A percentile compares a stretch with the other conserved stretches of the same genome.
Conservation (phyloP, 139 green algal genomes). For the Micractinium sp. region DNA sequence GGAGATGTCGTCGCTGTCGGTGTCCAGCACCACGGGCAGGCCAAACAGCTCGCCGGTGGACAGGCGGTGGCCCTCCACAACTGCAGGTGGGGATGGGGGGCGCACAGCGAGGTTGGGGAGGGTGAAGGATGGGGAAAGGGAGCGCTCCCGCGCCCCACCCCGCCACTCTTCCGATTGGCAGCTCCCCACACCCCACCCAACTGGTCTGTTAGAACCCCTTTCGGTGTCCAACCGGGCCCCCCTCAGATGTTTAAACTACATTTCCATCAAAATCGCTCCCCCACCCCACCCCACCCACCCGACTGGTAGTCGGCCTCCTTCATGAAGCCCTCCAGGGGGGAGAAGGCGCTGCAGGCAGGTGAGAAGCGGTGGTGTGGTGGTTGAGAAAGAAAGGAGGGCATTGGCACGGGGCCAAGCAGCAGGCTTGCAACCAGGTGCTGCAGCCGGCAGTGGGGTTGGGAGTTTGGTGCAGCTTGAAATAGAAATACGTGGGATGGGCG, state of each 20-base stretch:
- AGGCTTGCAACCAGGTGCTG: neutral
- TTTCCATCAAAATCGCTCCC: no score
- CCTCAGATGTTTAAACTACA: neutral
- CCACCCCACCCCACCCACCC: neutral
- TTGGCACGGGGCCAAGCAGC: neutral
- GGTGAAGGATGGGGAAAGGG: neutral
- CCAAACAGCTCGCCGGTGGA: constrained; percentile 81
- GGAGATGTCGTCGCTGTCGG: constrained; percentile 69
- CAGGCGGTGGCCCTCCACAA: constrained; percentile 81
- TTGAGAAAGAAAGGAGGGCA: neutral
- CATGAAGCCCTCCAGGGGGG: constrained; percentile 90
- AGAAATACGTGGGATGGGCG: no score
- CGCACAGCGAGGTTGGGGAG: neutral
- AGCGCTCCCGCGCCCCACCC: no score
- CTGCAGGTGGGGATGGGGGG: neutral
- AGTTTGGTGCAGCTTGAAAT: no score
- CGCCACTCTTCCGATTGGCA: no score
- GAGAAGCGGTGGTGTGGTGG: neutral
- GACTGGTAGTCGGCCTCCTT: constrained; percentile 80
- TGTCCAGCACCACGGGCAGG: constrained; percentile 93
- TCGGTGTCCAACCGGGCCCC: neutral
- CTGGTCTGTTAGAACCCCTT: no score
- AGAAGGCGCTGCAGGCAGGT: constrained; percentile 74
- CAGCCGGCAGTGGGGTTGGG: no score
- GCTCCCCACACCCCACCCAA: no score